These are phyloP conservation scores for Blastobotrys terrestris DNA, from an alignment of 805 yeast genomes.

Conservation along the genomic window DNA sequence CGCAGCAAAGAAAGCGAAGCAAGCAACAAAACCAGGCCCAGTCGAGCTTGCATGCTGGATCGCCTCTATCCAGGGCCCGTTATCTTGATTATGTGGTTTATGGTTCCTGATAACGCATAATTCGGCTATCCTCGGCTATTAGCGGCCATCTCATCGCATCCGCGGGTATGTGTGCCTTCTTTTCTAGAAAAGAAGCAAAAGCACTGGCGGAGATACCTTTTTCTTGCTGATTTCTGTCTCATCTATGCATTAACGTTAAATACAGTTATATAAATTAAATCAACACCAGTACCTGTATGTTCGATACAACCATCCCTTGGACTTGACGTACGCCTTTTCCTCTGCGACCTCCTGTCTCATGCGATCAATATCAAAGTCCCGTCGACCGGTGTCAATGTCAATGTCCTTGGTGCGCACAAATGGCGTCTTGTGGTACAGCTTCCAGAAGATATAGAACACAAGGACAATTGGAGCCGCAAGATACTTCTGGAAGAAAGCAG, in stretches of 20 bases:
- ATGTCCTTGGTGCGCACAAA: constrained; percentile 43
- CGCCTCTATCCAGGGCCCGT: background rate
- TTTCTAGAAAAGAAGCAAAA: no score
- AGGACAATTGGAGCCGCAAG: constrained; percentile 39
- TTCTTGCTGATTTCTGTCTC: background rate
- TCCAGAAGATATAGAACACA: constrained; percentile 44
- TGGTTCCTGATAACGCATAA: background rate
- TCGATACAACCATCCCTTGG: constrained; percentile 45
- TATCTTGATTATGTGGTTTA: background rate
- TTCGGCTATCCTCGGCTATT: background rate
- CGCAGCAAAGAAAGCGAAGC: no score
- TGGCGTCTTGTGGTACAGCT: constrained; percentile 38
- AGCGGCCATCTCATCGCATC: background rate
- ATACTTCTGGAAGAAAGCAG: constrained; percentile 43
- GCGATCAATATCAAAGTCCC: constrained; percentile 48
- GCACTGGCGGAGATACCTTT: no score
- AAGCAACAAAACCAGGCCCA: no score
- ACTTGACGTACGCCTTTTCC: constrained; percentile 39
- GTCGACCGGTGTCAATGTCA: constrained; percentile 60
- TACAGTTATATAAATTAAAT: background rate
- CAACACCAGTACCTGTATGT: constrained; percentile 41
- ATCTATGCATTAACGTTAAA: background rate
- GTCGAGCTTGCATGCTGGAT: no score
- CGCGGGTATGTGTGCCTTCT: background rate
- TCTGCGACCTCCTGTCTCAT: constrained; percentile 50